Evolutionary conservation across 306 rosid species (phyloP).

Genomic region (Carpinus viminea): DNA sequence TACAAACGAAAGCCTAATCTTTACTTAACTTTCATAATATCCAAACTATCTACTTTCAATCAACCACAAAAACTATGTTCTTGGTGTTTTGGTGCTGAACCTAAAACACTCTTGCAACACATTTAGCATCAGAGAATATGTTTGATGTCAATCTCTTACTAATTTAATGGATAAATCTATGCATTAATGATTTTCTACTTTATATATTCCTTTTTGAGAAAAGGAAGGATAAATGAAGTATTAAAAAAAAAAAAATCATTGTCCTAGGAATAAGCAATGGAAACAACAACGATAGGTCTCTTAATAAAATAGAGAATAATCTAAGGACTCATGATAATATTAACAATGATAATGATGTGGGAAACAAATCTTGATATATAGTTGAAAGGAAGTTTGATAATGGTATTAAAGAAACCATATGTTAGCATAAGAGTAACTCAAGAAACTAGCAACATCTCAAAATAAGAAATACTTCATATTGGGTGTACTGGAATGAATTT

Average conservation of each 20-base stretch:
- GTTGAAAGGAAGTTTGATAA: not conserved
- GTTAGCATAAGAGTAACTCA: conserved; percentile 1
- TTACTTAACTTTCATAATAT: not conserved
- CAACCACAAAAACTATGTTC: not conserved
- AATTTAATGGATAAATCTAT: not conserved
- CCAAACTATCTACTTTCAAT: not conserved
- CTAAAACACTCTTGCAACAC: not conserved
- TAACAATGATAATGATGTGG: conserved; percentile 3
- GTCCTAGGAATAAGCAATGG: not conserved
- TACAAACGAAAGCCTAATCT: not conserved
- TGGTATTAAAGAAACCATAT: not conserved
- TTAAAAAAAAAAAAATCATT: not conserved
- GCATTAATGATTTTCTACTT: not conserved
- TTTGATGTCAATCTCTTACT: not conserved
- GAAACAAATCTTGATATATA: not conserved
- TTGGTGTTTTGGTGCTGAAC: not conserved
- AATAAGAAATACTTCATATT: conserved; percentile 23
- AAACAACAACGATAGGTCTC: not conserved
- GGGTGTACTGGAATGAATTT: conserved; percentile 14
- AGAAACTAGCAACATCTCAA: conserved; percentile 10
- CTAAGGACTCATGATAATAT: conserved; percentile 3
- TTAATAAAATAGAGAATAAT: not conserved
- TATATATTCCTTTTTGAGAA: not conserved
- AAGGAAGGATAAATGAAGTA: not conserved
- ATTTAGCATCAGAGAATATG: not conserved